These are phyloP conservation scores for Blastobotrys illinoisensis DNA, from an alignment of 1,139 yeast species.

Conservation along the genomic window DNA sequence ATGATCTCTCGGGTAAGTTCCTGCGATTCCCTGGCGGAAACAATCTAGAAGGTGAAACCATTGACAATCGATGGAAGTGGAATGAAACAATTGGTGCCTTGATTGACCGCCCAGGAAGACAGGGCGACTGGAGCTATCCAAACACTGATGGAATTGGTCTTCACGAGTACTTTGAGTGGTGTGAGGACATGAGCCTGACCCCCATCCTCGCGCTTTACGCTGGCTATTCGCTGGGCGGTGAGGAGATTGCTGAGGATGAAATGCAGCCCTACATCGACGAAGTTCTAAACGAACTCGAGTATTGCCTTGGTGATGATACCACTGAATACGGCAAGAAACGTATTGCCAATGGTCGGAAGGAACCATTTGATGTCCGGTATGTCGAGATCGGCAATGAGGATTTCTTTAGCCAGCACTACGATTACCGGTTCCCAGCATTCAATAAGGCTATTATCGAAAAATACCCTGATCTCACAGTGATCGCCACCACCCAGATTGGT, in stretches of 20 bases:
- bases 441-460: conserved; percentile 3
- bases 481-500: conserved; percentile 3
- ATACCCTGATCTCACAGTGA: background rate
- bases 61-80: conserved; percentile 9
- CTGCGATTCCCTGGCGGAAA: conserved; percentile 11
- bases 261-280: conserved; percentile 3
- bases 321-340: conserved; percentile 3
- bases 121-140: conserved; percentile 3
- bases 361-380: conserved; percentile 2
- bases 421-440: conserved; percentile 5
- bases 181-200: conserved; percentile 3
- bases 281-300: conserved; percentile 1
- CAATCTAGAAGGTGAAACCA: conserved; percentile 5
- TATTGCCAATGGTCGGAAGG: background rate
- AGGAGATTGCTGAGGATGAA: background rate
- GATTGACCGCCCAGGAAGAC: conserved; percentile 3
- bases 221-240: conserved; percentile 1
- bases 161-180: conserved; percentile 4
- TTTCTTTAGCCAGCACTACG: conserved; percentile 3
- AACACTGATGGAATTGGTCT: conserved; percentile 4
- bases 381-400: conserved; percentile 6
- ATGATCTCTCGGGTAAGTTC: conserved; percentile 4
- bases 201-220: conserved; percentile 2
- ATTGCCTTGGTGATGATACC: conserved; percentile 1
- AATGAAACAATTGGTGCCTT: conserved; percentile 8